Conservation (phyloP, 345 rosid species). For the Corchorus olitorius region DNA sequence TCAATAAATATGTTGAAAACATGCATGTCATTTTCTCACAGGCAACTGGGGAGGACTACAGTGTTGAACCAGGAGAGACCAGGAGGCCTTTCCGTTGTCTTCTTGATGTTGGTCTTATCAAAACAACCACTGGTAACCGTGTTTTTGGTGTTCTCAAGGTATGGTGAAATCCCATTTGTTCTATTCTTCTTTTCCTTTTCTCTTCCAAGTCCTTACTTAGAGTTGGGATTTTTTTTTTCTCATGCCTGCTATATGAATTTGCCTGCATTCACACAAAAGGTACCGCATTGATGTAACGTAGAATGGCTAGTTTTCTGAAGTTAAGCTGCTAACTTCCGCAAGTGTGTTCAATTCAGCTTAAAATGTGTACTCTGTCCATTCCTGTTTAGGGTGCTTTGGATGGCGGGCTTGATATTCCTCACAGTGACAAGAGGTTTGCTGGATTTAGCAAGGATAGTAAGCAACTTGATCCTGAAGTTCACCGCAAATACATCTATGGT, state of each 20-base stretch:
- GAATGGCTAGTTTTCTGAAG: neutral
- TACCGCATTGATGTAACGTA: neutral
- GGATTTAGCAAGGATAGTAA: constrained; percentile 63
- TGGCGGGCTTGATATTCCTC: constrained; percentile 77
- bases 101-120: constrained; percentile 78
- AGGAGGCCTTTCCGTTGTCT: constrained; percentile 84
- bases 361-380: neutral
- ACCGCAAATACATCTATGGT: constrained; percentile 68
- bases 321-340: neutral
- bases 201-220: no score
- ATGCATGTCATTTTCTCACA: constrained; percentile 19
- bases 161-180: neutral
- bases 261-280: neutral
- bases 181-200: neutral
- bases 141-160: constrained; percentile 82
- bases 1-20: neutral
- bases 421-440: constrained; percentile 78
- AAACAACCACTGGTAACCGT: constrained; percentile 78
- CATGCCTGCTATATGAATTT: neutral
- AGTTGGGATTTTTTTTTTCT: neutral
- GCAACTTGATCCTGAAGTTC: constrained; percentile 69
- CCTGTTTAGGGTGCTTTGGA: constrained; percentile 64
- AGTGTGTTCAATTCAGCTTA: neutral
- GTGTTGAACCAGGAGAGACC: constrained; percentile 67
- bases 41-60: constrained; percentile 75